Evolutionary conservation across 73 alveolate species (phyloP).

Genomic region (Tetrahymena borealis): DNA sequence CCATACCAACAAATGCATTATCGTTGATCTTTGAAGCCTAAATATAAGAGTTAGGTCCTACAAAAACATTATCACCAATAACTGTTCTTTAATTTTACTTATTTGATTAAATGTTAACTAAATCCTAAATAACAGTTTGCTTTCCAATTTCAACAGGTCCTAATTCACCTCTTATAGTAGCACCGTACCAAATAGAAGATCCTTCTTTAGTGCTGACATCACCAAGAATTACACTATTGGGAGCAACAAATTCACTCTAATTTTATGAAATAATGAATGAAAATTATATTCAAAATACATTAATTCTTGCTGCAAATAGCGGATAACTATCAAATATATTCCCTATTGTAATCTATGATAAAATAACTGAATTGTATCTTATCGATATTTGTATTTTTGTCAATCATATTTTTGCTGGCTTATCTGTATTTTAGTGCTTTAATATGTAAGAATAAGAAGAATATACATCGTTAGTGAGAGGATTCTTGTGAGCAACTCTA

Average conservation of each 20-base stretch:
- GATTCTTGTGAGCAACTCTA: constrained; percentile 9
- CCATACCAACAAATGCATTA: constrained; percentile 70
- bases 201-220: constrained; percentile 47
- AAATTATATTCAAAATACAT: neutral
- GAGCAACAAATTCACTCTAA: constrained; percentile 59
- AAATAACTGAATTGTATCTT: too few species aligned
- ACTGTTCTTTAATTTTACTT: constrained; percentile 7
- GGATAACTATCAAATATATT: too few species aligned
- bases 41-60: constrained; percentile 60
- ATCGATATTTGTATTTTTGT: too few species aligned
- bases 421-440: too few species aligned
- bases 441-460: neutral
- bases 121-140: constrained; percentile 52
- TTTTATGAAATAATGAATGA: constrained; percentile 19
- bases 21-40: constrained; percentile 58
- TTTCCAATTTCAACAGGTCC: constrained; percentile 57
- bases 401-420: too few species aligned
- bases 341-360: too few species aligned
- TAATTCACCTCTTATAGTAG: constrained; percentile 57
- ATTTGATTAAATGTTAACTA: constrained; percentile 18
- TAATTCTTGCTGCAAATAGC: too few species aligned
- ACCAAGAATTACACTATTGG: constrained; percentile 63
- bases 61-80: constrained; percentile 54
- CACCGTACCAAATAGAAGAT: constrained; percentile 68
- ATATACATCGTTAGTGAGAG: constrained; percentile 12